phyloP scores from a whole-genome alignment of 2,329 filamentous ascomycete species.

The Pyrenophora teres region DNA sequence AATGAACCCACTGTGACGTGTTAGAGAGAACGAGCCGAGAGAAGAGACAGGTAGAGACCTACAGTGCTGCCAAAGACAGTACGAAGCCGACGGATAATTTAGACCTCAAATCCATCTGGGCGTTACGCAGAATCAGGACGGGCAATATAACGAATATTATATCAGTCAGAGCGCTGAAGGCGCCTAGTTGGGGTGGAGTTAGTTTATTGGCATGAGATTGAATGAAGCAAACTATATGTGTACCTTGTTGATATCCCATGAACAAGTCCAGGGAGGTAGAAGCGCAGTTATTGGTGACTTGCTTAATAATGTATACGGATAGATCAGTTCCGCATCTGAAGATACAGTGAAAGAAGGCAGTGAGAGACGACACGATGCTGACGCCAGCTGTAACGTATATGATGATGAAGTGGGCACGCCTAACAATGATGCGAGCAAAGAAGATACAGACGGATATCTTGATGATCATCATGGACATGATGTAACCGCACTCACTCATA shows the following conservation, averaged over 20 bases:
- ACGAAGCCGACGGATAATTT: conserved; percentile 61
- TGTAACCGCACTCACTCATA: conserved; percentile 46
- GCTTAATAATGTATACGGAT: conserved; percentile 38
- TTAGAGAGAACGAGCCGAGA: conserved; percentile 11
- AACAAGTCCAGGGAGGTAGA: conserved; percentile 55
- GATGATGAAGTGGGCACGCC: conserved; percentile 46
- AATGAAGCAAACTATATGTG: neutral
- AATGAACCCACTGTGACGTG: conserved; percentile 54
- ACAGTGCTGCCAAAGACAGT: conserved; percentile 53
- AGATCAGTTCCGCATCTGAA: conserved; percentile 55
- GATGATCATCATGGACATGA: conserved; percentile 48
- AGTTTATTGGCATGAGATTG: too few relatives aligned
- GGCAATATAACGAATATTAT: conserved; percentile 39
- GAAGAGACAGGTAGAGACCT: conserved; percentile 3
- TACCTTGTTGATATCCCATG: conserved; percentile 53
- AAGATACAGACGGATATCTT: conserved; percentile 54
- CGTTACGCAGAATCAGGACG: conserved; percentile 58
- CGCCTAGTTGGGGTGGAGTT: conserved; percentile 14
- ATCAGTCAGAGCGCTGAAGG: conserved; percentile 40
- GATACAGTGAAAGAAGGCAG: conserved; percentile 57
- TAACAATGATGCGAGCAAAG: conserved; percentile 52
- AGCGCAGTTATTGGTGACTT: conserved; percentile 48
- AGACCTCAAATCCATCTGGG: conserved; percentile 59
- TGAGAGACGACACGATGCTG: conserved; percentile 39
- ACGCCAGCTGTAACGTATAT: conserved; percentile 47